Base-by-base conservation (phyloP, 352 stramenopile species). In the Globisporangium cylindrosporum region DNA sequence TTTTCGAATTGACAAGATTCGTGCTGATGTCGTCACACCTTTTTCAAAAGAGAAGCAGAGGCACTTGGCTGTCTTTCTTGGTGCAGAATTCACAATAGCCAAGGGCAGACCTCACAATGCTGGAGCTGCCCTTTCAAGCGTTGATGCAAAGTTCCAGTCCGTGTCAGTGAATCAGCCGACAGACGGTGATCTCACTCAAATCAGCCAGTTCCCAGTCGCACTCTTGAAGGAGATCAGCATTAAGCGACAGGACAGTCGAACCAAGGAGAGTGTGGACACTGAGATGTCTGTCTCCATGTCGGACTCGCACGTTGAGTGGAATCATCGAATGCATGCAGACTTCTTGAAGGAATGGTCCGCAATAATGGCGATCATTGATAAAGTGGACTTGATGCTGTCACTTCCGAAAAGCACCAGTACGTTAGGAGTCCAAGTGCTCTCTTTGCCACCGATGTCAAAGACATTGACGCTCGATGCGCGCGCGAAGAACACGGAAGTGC, bases 331-430 rank as follows among this genome's bases (percentile, higher is more conserved):
- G 15, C 77, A 85, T 55, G 68, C 64, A 9, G 32, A 43, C 0
- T 83, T 85, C 46, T 38, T 85, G 20, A 48, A 63, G 6, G 75
- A 89, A 36, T 73, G 73, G 38, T 27, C 46, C 15, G 64, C 61
- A 0, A 72, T 81, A 4, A 54, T 75, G 34, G 70, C 55, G 7
- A 69, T 82, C 1, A 29, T 84, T 0, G 73, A 86, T 59, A 77
- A 76, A 22, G 32, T 86, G 1, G 69, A 80, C 15, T 25, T 64
- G 8, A 81, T 89, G 73, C 4, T 89, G 1, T 74, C 70, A 4
- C 64, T 59, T 14, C 64, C 75, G n/a, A 61, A 66, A 68, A 12
- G 22, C 24, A 4, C 4, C 12, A 25, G 38, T 15, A 1, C 24
- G 15, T 32, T 27, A 34, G 6, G 12, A 20, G 57, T 3, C 0